Percentiles rank a stretch among this genome's conserved stretches.
Evolutionary conservation across 495 filamentous ascomycete species (phyloP).

Genomic region (Clavariopsis aquatica): DNA sequence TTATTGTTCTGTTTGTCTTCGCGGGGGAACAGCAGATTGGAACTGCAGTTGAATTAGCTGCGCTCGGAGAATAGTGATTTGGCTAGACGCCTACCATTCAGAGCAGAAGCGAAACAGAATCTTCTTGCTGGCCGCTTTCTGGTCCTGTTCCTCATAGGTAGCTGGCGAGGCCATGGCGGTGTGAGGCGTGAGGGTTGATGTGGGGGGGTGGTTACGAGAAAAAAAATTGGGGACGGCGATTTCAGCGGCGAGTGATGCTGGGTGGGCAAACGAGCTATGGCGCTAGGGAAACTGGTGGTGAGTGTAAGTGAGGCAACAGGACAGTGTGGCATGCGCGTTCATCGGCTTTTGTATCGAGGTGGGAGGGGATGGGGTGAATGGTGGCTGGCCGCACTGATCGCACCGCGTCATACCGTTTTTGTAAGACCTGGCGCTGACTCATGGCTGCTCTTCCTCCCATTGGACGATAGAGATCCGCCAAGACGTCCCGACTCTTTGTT

Average conservation of each 20-base stretch:
- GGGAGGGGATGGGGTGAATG: background rate
- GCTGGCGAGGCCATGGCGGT: constrained; percentile 45
- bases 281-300: too few species aligned
- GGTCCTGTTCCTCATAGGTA: constrained; percentile 55
- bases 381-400: too few species aligned
- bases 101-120: constrained; percentile 96
- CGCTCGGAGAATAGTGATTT: background rate
- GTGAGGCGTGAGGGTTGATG: background rate
- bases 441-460: background rate
- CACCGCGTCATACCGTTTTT: constrained; percentile 4
- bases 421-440: constrained; percentile 1
- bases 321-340: background rate
- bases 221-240: too few species aligned
- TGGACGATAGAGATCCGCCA: too few species aligned
- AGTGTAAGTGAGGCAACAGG: too few species aligned
- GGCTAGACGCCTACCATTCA: constrained; percentile 66
- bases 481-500: background rate
- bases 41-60: constrained; percentile 52
- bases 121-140: constrained; percentile 57
- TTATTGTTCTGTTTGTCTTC: constrained; percentile 71
- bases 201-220: background rate
- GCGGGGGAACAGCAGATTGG: constrained; percentile 96
- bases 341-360: constrained; percentile 2
- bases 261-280: too few species aligned
- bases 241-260: too few species aligned